phyloP scores from a whole-genome alignment of 2,329 filamentous ascomycete species.

The Calonectria hongkongensis region DNA sequence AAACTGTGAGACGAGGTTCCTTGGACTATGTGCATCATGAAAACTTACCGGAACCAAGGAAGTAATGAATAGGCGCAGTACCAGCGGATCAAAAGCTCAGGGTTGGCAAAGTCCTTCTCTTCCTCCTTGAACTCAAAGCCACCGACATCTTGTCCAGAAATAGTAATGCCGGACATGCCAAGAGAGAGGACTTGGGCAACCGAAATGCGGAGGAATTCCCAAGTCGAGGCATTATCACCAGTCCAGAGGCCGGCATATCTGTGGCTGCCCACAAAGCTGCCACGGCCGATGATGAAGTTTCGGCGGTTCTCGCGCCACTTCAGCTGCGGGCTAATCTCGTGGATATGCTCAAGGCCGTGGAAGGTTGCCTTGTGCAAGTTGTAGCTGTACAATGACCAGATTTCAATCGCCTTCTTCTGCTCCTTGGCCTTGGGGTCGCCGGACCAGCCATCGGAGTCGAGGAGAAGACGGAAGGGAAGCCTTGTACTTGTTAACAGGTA shows the following conservation, averaged over 20 bases:
- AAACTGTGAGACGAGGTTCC: neutral
- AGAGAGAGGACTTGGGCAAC: slow-evolving; percentile 23
- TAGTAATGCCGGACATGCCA: slow-evolving; percentile 13
- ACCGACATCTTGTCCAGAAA: slow-evolving; percentile 25
- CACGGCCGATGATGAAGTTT: slow-evolving; percentile 32
- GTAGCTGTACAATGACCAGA: slow-evolving; percentile 27
- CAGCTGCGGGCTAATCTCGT: slow-evolving; percentile 3
- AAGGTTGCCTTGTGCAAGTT: slow-evolving; percentile 31
- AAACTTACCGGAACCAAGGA: slow-evolving; percentile 25
- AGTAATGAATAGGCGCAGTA: slow-evolving; percentile 20
- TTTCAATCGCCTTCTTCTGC: slow-evolving; percentile 28
- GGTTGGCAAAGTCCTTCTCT: neutral
- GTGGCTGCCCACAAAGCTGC: slow-evolving; percentile 31
- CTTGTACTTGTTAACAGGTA: neutral
- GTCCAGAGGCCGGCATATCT: slow-evolving; percentile 29
- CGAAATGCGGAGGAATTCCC: slow-evolving; percentile 27
- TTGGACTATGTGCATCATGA: neutral
- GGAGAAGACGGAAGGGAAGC: slow-evolving; percentile 17
- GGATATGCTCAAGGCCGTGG: slow-evolving; percentile 18
- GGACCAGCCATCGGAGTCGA: slow-evolving; percentile 7
- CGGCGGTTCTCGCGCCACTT: slow-evolving; percentile 28
- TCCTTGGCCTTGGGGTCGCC: slow-evolving; percentile 2
- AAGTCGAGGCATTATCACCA: slow-evolving; percentile 29
- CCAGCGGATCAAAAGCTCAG: slow-evolving; percentile 28
- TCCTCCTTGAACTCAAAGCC: slow-evolving; percentile 13